These are phyloP conservation scores for Apophysomyces variabilis DNA, from an alignment of 371 early-diverging fungal genomes.

Conservation along the genomic window DNA sequence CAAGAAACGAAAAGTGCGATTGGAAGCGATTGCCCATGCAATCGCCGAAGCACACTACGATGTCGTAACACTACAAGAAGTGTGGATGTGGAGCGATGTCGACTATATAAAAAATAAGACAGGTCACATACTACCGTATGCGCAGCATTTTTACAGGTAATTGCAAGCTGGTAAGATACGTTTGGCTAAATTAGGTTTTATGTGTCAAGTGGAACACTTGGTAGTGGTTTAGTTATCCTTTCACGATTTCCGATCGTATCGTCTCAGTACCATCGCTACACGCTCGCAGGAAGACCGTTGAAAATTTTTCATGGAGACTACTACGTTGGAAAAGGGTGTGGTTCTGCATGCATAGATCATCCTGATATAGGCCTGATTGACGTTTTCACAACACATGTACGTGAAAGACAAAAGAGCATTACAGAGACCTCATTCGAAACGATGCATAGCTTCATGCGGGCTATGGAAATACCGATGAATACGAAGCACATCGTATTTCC, in stretches of 20 bases:
- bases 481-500: conserved; percentile 57
- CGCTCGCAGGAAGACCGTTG: conserved; percentile 60
- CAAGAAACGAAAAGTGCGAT: conserved; percentile 49
- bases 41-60: conserved; percentile 49
- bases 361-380: conserved; percentile 62
- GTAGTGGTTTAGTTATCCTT: conserved; percentile 61
- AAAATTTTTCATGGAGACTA: conserved; percentile 66
- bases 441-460: conserved; percentile 58
- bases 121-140: conserved; percentile 40
- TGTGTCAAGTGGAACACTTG: conserved; percentile 56
- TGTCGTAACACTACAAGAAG: conserved; percentile 67
- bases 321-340: conserved; percentile 67
- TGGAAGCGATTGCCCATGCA: conserved; percentile 58
- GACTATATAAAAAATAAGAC: conserved; percentile 41
- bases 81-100: conserved; percentile 63
- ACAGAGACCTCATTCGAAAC: neutral
- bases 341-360: conserved; percentile 54
- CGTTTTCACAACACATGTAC: conserved; percentile 69
- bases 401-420: conserved; percentile 6
- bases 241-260: conserved; percentile 57
- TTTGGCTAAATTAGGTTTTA: neutral
- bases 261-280: conserved; percentile 50
- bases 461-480: conserved; percentile 52
- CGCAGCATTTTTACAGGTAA: conserved; percentile 58
- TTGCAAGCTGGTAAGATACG: neutral